phyloP scores from a whole-genome alignment of 2,329 filamentous ascomycete species.

The Cordyceps sp. region DNA sequence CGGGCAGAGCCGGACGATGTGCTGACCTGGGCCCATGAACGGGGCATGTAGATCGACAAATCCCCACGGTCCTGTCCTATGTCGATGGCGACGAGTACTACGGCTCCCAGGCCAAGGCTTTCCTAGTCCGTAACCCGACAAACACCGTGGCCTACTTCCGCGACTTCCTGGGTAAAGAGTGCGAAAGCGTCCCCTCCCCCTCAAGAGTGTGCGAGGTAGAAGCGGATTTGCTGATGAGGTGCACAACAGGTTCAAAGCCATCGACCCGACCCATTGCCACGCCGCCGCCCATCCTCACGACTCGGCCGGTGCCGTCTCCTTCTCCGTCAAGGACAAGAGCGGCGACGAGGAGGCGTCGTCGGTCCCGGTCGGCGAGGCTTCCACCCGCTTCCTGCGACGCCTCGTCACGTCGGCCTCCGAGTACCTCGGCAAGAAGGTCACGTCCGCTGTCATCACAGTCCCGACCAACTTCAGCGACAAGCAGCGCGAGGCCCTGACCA shows the following conservation, averaged over 20 bases:
- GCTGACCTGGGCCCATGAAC: no score
- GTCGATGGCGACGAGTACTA: constrained; percentile 94
- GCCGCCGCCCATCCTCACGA: constrained; percentile 82
- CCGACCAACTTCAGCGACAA: constrained; percentile 85
- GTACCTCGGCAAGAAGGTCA: constrained; percentile 84
- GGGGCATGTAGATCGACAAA: constrained; percentile 96
- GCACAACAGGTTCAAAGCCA: constrained; percentile 62
- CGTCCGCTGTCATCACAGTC: constrained; percentile 84
- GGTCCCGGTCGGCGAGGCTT: constrained; percentile 62
- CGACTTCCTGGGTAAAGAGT: constrained; percentile 92
- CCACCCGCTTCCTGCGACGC: constrained; percentile 70
- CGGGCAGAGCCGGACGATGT: no score
- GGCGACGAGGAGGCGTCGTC: constrained; percentile 46
- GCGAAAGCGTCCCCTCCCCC: no score
- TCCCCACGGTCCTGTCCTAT: constrained; percentile 87
- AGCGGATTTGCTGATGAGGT: constrained; percentile 4
- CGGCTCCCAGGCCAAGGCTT: constrained; percentile 84
- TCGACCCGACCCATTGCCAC: constrained; percentile 91
- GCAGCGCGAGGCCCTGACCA: constrained; percentile 66
- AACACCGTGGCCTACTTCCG: constrained; percentile 95
- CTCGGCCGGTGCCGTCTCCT: constrained; percentile 53
- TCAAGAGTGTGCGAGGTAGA: no score
- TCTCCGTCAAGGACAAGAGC: constrained; percentile 65
- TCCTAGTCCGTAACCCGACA: constrained; percentile 78
- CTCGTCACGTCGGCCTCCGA: constrained; percentile 73